Evolutionary conservation across 2,329 filamentous ascomycete species (phyloP).

Genomic region (Ophiocordyceps sinensis): DNA sequence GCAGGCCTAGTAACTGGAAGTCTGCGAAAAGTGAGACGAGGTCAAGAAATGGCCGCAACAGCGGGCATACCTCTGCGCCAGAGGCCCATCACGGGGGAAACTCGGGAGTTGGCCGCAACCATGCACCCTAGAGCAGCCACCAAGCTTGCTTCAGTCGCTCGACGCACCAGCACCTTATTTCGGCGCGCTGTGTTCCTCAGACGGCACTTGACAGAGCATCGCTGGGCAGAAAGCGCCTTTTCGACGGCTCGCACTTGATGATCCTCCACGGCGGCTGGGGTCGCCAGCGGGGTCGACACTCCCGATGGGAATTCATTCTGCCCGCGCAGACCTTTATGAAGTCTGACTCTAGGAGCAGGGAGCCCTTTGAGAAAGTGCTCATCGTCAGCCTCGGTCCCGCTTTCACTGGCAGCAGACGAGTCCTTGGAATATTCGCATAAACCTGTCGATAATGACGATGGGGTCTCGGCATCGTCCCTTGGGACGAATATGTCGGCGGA

Average conservation of each 20-base stretch:
- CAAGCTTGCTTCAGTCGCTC: slow-evolving; percentile 36
- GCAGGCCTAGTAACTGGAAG: slow-evolving; percentile 20
- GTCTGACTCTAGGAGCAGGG: slow-evolving; percentile 58
- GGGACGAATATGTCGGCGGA: slow-evolving; percentile 25
- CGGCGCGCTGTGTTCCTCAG: slow-evolving; percentile 20
- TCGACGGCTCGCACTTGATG: slow-evolving; percentile 14
- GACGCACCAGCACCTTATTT: slow-evolving; percentile 35
- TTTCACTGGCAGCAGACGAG: slow-evolving; percentile 60
- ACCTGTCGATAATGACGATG: slow-evolving; percentile 10
- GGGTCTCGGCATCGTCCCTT: slow-evolving; percentile 8
- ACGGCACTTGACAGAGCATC: slow-evolving; percentile 6
- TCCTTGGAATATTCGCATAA: slow-evolving; percentile 28
- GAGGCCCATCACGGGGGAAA: slow-evolving; percentile 26
- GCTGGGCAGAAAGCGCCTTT: slow-evolving; percentile 6
- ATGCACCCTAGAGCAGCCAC: slow-evolving; percentile 33
- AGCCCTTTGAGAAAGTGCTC: slow-evolving; percentile 78
- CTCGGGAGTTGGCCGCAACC: slow-evolving; percentile 30
- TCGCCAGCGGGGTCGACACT: slow-evolving; percentile 38
- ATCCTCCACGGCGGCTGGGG: slow-evolving; percentile 31
- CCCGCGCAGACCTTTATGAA: slow-evolving; percentile 65
- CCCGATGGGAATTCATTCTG: slow-evolving; percentile 39
- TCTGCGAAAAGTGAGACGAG: slow-evolving; percentile 18
- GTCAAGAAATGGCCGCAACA: neutral
- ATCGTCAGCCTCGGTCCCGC: slow-evolving; percentile 89
- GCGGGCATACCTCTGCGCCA: slow-evolving; percentile 34